These are phyloP conservation scores for Thalia dealbata DNA, from an alignment of 176 grass and related monocot genomes.

Conservation along the genomic window DNA sequence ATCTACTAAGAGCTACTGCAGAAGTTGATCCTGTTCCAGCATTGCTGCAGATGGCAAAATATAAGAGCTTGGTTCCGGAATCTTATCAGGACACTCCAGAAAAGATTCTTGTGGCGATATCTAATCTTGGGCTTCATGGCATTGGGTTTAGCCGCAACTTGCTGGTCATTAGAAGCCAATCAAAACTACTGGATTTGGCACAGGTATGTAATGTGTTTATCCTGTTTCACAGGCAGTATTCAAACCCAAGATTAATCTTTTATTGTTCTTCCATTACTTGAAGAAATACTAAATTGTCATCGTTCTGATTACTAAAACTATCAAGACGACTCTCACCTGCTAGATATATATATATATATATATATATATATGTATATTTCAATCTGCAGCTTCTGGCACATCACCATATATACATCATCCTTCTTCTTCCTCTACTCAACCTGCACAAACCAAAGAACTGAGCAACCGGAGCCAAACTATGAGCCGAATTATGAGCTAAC, in stretches of 20 bases:
- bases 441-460: conserved; percentile 27
- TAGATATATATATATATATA: too few species aligned
- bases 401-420: conserved; percentile 87
- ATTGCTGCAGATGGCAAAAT: conserved; percentile 55
- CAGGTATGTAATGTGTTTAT: conserved; percentile 34
- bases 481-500: conserved; percentile 55
- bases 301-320: neutral
- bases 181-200: conserved; percentile 95
- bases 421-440: conserved; percentile 90
- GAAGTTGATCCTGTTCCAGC: neutral
- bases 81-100: conserved; percentile 54
- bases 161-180: conserved; percentile 88
- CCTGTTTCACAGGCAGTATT: neutral
- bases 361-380: too few species aligned
- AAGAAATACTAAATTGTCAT: neutral
- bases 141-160: conserved; percentile 61
- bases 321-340: neutral
- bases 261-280: neutral
- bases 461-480: conserved; percentile 36
- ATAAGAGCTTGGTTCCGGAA: conserved; percentile 37
- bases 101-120: conserved; percentile 63
- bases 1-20: neutral
- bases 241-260: neutral
- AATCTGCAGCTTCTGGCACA: conserved; percentile 78
- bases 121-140: conserved; percentile 65